phyloP scores from a whole-genome alignment of 139 green algal genomes.

The Closterium sp. region DNA sequence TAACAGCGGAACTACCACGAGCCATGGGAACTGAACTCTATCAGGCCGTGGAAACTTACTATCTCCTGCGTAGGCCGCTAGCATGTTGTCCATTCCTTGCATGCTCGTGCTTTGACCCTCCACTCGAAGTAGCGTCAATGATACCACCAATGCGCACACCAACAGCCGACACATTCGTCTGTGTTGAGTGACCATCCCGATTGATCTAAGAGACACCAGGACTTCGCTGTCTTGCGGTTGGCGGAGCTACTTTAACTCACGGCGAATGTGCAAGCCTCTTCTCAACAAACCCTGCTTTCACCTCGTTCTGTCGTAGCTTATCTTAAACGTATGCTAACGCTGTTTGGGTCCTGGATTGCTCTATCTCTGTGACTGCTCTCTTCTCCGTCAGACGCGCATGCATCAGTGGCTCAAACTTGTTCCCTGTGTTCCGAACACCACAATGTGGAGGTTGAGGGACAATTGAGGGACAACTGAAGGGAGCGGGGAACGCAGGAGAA shows the following conservation, averaged over 20 bases:
- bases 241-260: neutral
- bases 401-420: too few species aligned
- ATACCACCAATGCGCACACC: neutral
- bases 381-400: too few species aligned
- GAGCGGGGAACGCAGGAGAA: neutral
- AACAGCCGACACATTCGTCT: neutral
- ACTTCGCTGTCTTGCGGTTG: neutral
- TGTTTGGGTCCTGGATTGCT: too few species aligned
- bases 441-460: too few species aligned
- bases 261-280: neutral
- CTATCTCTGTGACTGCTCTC: too few species aligned
- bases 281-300: neutral
- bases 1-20: too few species aligned
- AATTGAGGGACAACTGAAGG: neutral
- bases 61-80: neutral
- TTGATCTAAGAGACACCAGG: neutral
- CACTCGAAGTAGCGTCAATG: neutral
- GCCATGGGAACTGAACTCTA: too few species aligned
- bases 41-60: neutral
- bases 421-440: too few species aligned
- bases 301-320: neutral
- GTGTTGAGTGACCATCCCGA: neutral
- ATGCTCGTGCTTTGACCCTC: neutral
- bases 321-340: neutral
- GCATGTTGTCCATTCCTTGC: neutral